Conservation (phyloP, 169 alveolate species). For the Babesia ovis region DNA sequence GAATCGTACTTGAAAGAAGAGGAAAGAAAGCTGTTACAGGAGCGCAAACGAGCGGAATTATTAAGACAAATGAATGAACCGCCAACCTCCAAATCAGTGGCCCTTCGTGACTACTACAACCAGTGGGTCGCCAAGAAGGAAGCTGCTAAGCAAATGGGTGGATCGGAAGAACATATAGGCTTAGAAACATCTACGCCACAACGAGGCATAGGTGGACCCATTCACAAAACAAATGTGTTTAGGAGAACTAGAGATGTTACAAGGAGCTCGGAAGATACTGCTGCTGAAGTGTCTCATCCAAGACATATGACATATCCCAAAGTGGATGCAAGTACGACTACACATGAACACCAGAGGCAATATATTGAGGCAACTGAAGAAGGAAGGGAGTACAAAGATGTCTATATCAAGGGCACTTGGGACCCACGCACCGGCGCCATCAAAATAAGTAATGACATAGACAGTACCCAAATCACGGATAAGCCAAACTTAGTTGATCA, state of each 20-base stretch:
- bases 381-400: conserved; percentile 5
- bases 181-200: neutral
- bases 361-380: neutral
- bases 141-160: neutral
- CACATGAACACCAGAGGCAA: neutral
- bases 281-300: neutral
- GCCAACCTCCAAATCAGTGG: neutral
- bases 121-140: conserved; percentile 12
- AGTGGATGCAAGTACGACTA: neutral
- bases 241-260: conserved; percentile 12
- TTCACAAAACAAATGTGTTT: neutral
- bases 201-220: neutral
- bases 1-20: conserved; percentile 56
- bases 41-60: conserved; percentile 37
- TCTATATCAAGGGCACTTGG: conserved; percentile 54
- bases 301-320: neutral
- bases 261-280: neutral
- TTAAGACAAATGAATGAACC: conserved; percentile 6
- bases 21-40: conserved; percentile 31
- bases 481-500: conserved; percentile 25
- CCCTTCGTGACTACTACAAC: conserved; percentile 18
- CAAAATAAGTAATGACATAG: conserved; percentile 51
- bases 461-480: conserved; percentile 15
- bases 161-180: neutral
- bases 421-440: conserved; percentile 46